Evolutionary conservation across 257 asterid species (phyloP), one percentile per base, ranked within the genome.

Genomic region (Fraxinus quadrangulata): DNA sequence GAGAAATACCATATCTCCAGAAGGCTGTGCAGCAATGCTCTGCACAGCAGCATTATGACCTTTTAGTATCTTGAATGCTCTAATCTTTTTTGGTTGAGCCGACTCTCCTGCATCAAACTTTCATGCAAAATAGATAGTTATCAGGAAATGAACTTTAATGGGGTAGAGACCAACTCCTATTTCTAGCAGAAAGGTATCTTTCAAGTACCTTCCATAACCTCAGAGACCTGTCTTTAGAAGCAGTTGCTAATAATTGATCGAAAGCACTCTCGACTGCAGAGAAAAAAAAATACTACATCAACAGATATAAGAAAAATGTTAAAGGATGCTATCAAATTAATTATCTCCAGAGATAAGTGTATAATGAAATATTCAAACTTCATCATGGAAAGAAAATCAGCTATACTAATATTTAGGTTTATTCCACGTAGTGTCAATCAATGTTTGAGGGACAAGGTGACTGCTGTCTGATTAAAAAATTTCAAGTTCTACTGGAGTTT

Each of bases 41-140:
- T 96, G 98, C 83, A 96, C 92, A 75, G 97, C 92, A 85, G 92
- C 91, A 78, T 78, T 86, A 83, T 96, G 98, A 73, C 99, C 97
- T 70, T 81, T 89, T 75, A 93, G 79, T 82, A 88, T 88, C 82
- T 87, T 89, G 82, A 81, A 88, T 9, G 99, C 83, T 70, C 84
- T 81, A 76, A 86, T 85, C 75, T 79, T 92, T 88, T 81, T 90
- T 56, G 89, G 89, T 79, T 88, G 88, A 81, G 81, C 86, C 16
- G 84, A 75, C 70, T 87, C 94, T 75, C 83, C 96, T 67, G 82
- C 81, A 79, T 80, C 94, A 86, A 90, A 78, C 98, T 96, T 84
- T 80, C 77, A 83, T 81, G 84, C 63, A 67, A 78, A 75, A 82
- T 59, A 16, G 45, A 30, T 34, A 74, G 79, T 26, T 54, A 73